Base-by-base conservation (phyloP, 2,329 filamentous ascomycete genomes). In the Scleromitrula shiraiana region DNA sequence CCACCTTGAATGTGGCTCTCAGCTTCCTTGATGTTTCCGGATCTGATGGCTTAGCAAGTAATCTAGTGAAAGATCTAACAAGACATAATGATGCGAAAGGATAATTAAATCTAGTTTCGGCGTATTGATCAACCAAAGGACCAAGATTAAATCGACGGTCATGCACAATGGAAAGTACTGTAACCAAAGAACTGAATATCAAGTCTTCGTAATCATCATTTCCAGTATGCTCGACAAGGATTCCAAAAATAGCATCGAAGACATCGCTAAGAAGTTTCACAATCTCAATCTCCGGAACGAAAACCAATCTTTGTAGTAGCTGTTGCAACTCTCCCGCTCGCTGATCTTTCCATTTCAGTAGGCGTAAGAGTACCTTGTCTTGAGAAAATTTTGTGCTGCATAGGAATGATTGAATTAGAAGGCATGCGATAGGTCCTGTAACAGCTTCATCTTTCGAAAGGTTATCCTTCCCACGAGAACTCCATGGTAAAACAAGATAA, bases 361-460 rank as follows among this genome's bases (percentile, higher is more conserved):
- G 72, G 14, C 88, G 85, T 15, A 96, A 70, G 9, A 98, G 77
- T 14, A 85, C 80, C 48, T 90, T 84, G 63, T 98, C 90, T 63
- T 98, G 93, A 0, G 91, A 96, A 62, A 95, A 95, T 51, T 83
- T 80, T 0, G 93, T 98, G 68, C 93, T 97, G 73, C 90, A 96
- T 6, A 98, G 78, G 59, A 88, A 94, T 0, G 90, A 95, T 51
- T 86, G 79, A 9, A 95, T 70, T 10, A 81, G 78, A 27, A 98
- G 68, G n/a, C 81, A 79, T 3, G 91, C 88, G 56, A 95, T 76
- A 3, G 86, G 83, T 0, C 87, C 88, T 5, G 84, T 88, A 2
- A 89, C 77, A 44, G 76, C 73, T 62, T 82, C 80, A 46, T 91
- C 87, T 58, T 85, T 83, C 23, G 80, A 76, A 39, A 80, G 74